These are phyloP conservation scores for Orbilia quercus DNA, from an alignment of 2,329 filamentous ascomycete species.

Conservation along the genomic window DNA sequence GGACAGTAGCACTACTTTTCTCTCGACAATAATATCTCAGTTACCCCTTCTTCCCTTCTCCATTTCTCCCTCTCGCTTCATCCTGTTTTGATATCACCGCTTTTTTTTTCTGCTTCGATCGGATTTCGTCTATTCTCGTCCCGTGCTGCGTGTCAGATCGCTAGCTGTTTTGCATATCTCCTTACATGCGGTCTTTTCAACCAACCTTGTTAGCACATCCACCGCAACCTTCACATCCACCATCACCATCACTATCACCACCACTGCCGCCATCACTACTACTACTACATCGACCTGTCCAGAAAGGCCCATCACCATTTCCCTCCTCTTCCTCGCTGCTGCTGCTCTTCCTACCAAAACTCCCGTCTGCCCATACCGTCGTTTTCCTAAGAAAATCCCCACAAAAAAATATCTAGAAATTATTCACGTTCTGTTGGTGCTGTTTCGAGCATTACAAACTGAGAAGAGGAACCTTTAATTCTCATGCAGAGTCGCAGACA, in stretches of 20 bases:
- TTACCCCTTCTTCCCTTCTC: conserved; percentile 3
- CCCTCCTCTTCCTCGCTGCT: conserved; percentile 2
- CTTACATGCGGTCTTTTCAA: conserved; percentile 37
- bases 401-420: background rate
- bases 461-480: conserved; percentile 45
- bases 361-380: conserved; percentile 3
- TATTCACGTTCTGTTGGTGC: conserved; percentile 18
- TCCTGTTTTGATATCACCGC: conserved; percentile 9
- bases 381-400: no score
- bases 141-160: conserved; percentile 14
- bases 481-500: conserved; percentile 56
- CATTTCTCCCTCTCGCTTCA: conserved; percentile 9
- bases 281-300: no score
- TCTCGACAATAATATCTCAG: no score
- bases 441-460: conserved; percentile 17
- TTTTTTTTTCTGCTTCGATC: conserved; percentile 1
- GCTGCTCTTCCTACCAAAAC: no score
- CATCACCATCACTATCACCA: background rate
- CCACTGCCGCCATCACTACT: no score
- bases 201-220: conserved; percentile 18
- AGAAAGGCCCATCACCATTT: no score
- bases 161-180: conserved; percentile 49
- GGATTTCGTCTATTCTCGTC: background rate
- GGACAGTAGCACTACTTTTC: no score
- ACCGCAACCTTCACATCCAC: conserved; percentile 3